A percentile compares a stretch with the other conserved stretches of the same genome.
Evolutionary conservation across 164 flowering plant genomes (phyloP).

Genomic region (Kalanchoe fedtschenkoi): DNA sequence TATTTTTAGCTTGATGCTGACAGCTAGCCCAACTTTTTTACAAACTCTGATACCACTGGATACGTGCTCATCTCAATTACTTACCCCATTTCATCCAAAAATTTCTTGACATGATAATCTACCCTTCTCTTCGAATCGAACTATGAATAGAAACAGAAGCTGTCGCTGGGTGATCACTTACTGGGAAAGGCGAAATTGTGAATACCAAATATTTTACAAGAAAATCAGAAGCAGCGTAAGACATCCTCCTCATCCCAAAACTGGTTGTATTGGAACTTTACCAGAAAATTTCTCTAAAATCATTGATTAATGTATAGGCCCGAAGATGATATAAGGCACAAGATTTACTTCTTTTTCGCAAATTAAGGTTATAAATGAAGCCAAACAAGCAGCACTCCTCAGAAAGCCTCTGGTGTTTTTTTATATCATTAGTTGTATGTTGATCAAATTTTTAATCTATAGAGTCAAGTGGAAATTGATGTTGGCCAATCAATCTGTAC

Average conservation of each 20-base stretch:
- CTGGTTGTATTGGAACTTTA: background rate
- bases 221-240: slow-evolving; percentile 96
- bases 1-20: no score
- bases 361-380: slow-evolving; percentile 33
- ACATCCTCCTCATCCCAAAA: background rate
- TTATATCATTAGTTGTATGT: background rate
- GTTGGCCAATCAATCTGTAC: slow-evolving; percentile 73
- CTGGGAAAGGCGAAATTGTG: slow-evolving; percentile 99
- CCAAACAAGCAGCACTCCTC: background rate
- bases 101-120: no score
- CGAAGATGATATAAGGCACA: slow-evolving; percentile 74
- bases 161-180: slow-evolving; percentile 96
- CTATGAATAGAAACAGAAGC: no score
- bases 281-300: background rate
- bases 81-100: no score
- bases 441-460: slow-evolving; percentile 4
- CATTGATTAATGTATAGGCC: slow-evolving; percentile 30
- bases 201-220: slow-evolving; percentile 87
- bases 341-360: slow-evolving; percentile 70
- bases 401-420: background rate
- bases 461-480: slow-evolving; percentile 76
- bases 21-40: no score
- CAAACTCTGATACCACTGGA: no score
- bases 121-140: no score
- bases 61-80: no score